These are phyloP conservation scores for Alisma plantagoaquatica DNA, from an alignment of 106 monocot species.

Conservation along the genomic window DNA sequence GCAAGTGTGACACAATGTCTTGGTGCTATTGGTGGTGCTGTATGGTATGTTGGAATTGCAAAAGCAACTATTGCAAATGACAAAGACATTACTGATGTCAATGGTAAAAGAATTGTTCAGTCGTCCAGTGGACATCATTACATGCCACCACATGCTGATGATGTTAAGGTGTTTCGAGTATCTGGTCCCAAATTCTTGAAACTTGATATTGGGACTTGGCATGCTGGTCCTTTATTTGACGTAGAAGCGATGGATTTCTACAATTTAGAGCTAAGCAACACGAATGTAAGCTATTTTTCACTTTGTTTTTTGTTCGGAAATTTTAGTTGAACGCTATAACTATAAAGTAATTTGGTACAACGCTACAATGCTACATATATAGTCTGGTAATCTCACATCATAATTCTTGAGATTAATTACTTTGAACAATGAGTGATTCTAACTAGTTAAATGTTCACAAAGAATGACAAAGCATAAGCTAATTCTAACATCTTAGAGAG, in stretches of 20 bases:
- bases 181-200: slow-evolving; percentile 73
- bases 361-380: no score
- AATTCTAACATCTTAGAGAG: no score
- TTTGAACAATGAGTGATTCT: no score
- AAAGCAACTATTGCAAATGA: slow-evolving; percentile 58
- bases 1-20: slow-evolving; percentile 97
- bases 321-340: no score
- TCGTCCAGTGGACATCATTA: slow-evolving; percentile 69
- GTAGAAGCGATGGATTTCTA: slow-evolving; percentile 70
- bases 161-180: slow-evolving; percentile 60
- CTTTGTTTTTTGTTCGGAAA: no score
- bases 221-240: slow-evolving; percentile 88
- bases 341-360: no score
- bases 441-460: no score
- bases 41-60: slow-evolving; percentile 88
- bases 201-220: slow-evolving; percentile 84
- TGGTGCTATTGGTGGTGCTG: slow-evolving; percentile 60
- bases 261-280: slow-evolving; percentile 97
- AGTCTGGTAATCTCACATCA: no score
- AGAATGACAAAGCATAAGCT: no score
- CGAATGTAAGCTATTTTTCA: slow-evolving; percentile 44
- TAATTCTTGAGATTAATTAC: no score
- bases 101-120: slow-evolving; percentile 8
- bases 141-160: slow-evolving; percentile 59
- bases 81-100: slow-evolving; percentile 3